Evolutionary conservation across 257 asterid species (phyloP).

Genomic region (Oldenlandia corymbosa): DNA sequence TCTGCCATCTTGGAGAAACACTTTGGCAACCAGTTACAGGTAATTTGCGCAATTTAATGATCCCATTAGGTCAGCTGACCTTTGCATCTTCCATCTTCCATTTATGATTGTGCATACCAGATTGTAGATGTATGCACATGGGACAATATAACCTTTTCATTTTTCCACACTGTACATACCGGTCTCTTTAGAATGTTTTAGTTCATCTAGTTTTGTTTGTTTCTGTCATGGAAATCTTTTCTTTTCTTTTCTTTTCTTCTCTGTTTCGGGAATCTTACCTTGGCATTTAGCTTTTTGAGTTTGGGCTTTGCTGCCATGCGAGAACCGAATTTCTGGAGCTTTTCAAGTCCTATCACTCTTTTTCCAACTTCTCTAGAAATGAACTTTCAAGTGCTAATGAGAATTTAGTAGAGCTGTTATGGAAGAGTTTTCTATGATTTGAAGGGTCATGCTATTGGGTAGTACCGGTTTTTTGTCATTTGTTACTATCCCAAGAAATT

Average conservation of each 20-base stretch:
- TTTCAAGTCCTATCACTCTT: neutral
- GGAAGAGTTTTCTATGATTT: neutral
- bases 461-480: too few species aligned
- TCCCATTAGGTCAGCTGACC: too few species aligned
- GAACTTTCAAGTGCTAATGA: neutral
- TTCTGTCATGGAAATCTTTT: too few species aligned
- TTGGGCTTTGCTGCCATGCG: neutral
- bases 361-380: neutral
- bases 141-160: too few species aligned
- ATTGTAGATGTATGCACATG: too few species aligned
- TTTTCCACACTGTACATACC: too few species aligned
- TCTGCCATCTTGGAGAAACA: conserved; percentile 58
- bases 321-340: neutral
- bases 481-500: too few species aligned
- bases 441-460: too few species aligned
- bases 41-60: neutral
- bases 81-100: neutral
- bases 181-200: too few species aligned
- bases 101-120: neutral
- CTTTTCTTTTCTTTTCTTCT: too few species aligned
- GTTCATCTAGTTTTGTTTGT: neutral
- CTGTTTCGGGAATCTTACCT: neutral
- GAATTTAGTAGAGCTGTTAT: neutral
- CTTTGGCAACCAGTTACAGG: conserved; percentile 60
- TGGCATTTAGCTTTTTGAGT: neutral